Conservation (phyloP, 2,329 filamentous ascomycete species). For the Coccinonectria pachysandricola region DNA sequence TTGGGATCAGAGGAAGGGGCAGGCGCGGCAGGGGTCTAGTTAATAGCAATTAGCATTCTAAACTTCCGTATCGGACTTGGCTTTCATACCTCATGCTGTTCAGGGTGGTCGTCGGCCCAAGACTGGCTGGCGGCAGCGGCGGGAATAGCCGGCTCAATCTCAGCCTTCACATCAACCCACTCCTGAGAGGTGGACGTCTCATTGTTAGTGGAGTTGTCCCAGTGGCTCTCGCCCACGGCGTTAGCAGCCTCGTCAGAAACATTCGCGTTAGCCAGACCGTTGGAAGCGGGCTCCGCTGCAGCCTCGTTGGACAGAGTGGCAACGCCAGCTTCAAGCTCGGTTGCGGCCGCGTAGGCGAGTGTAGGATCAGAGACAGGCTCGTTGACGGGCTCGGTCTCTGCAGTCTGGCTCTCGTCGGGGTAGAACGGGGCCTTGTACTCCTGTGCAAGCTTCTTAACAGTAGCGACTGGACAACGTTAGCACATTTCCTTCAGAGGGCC, state of each 20-base stretch:
- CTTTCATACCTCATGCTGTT: constrained; percentile 34
- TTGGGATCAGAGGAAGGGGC: constrained; percentile 35
- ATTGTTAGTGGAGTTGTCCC: constrained; percentile 43
- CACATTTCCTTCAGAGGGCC: neutral
- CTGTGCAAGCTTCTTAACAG: constrained; percentile 34
- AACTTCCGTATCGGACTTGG: neutral
- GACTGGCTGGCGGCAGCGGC: constrained; percentile 49
- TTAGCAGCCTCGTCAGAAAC: constrained; percentile 45
- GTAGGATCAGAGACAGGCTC: constrained; percentile 50
- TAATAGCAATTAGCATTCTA: constrained; percentile 5
- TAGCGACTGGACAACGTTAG: constrained; percentile 23
- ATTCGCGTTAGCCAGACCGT: constrained; percentile 38
- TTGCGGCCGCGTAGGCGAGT: constrained; percentile 53
- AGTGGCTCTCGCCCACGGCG: constrained; percentile 54
- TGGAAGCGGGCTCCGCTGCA: constrained; percentile 26
- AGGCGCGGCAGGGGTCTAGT: constrained; percentile 25
- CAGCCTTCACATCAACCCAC: constrained; percentile 61
- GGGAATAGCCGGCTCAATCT: constrained; percentile 62
- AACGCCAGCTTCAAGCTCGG: constrained; percentile 49
- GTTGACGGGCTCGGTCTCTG: constrained; percentile 23
- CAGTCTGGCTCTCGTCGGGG: constrained; percentile 23
- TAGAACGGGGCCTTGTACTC: constrained; percentile 40
- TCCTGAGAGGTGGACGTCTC: constrained; percentile 45
- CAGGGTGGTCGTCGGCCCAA: constrained; percentile 74
- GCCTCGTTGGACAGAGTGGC: constrained; percentile 31